phyloP scores from a whole-genome alignment of 1,284 basidiomycete genomes.

The Trametes hirsuta region DNA sequence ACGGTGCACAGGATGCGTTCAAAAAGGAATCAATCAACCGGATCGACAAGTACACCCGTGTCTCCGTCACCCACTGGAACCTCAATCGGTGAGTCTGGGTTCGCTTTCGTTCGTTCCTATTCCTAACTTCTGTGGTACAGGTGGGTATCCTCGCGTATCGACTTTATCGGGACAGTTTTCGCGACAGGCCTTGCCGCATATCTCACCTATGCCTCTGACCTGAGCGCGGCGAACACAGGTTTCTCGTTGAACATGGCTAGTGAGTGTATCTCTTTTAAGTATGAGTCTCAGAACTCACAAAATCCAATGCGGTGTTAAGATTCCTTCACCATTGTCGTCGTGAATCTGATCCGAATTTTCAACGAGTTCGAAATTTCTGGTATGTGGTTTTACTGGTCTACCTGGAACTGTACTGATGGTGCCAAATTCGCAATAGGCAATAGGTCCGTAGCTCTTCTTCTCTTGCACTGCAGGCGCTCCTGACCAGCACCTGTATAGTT shows the following conservation, averaged over 20 bases:
- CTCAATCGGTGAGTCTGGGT: slow-evolving; percentile 47
- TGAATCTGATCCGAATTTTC: slow-evolving; percentile 53
- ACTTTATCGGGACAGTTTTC: slow-evolving; percentile 52
- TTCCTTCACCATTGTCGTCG: slow-evolving; percentile 48
- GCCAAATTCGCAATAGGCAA: slow-evolving; percentile 30
- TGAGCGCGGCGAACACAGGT: slow-evolving; percentile 49
- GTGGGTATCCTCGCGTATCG: slow-evolving; percentile 39
- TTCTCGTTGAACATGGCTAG: slow-evolving; percentile 54
- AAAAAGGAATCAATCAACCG: slow-evolving; percentile 45
- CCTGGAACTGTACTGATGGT: neutral
- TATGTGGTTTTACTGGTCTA: neutral
- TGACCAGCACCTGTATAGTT: slow-evolving; percentile 4
- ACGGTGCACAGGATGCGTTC: slow-evolving; percentile 54
- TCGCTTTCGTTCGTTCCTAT: neutral
- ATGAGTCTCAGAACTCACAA: neutral
- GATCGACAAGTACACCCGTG: slow-evolving; percentile 52
- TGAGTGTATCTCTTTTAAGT: slow-evolving; percentile 19
- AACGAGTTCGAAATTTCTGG: slow-evolving; percentile 59
- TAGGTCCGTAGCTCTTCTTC: slow-evolving; percentile 37
- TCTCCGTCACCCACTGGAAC: slow-evolving; percentile 53
- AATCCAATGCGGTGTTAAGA: slow-evolving; percentile 50
- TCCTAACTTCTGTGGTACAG: neutral
- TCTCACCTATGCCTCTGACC: slow-evolving; percentile 46
- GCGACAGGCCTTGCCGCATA: slow-evolving; percentile 54
- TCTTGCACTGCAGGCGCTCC: neutral